Percentiles rank a stretch among this genome's conserved stretches.
Conservation (phyloP, 495 filamentous ascomycete species). For the Neurospora sp. region DNA sequence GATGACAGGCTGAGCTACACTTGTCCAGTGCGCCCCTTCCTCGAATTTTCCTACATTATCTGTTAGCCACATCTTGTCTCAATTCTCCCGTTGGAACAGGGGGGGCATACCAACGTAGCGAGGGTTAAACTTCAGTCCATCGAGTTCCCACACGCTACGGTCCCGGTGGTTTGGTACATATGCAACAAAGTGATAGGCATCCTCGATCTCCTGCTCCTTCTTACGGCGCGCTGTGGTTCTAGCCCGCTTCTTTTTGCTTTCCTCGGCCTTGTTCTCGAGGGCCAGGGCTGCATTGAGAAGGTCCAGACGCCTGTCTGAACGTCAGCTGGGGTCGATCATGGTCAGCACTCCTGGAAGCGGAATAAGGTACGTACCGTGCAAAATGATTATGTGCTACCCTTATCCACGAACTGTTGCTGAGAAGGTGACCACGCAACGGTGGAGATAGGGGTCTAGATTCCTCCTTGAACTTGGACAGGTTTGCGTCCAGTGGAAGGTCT, state of each 20-base stretch:
- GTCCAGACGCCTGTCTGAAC: conserved; percentile 48
- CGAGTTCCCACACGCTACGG: conserved; percentile 75
- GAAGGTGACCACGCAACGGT: conserved; percentile 60
- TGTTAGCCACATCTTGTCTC: not conserved
- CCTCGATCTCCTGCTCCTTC: conserved; percentile 27
- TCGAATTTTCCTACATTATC: conserved; percentile 11
- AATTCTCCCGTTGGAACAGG: not conserved
- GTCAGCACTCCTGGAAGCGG: not conserved
- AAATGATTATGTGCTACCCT: conserved; percentile 80
- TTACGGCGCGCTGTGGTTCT: conserved; percentile 7
- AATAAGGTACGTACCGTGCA: conserved; percentile 46
- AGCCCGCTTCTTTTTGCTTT: conserved; percentile 28
- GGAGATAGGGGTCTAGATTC: conserved; percentile 59
- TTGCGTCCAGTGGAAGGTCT: conserved; percentile 50
- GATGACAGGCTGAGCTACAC: conserved; percentile 27
- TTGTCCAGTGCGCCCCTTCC: conserved; percentile 27
- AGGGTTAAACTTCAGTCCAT: conserved; percentile 71
- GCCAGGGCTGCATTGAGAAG: conserved; percentile 64
- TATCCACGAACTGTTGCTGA: conserved; percentile 66
- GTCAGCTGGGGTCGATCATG: conserved; percentile 9
- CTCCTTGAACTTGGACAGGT: conserved; percentile 59
- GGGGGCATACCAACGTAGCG: conserved; percentile 51
- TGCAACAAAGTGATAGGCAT: conserved; percentile 77
- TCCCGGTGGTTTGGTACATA: conserved; percentile 59
- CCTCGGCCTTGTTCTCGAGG: conserved; percentile 51